A percentile compares a stretch with the other conserved stretches of the same genome.
These are phyloP conservation scores for Cutaneotrichosporon sp. DNA, from an alignment of 1,284 basidiomycete species.

Conservation along the genomic window DNA sequence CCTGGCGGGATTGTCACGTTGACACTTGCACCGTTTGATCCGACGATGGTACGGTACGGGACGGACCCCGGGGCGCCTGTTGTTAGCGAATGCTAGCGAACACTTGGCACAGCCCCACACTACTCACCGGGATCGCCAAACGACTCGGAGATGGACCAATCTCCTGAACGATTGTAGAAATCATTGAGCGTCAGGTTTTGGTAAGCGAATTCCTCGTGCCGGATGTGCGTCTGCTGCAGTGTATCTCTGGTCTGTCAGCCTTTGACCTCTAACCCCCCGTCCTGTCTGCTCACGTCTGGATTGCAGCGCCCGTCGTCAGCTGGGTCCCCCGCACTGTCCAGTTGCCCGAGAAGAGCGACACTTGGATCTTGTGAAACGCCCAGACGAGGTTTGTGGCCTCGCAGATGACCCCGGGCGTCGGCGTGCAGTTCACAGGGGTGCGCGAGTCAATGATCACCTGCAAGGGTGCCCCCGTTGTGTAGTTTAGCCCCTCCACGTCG, in stretches of 20 bases:
- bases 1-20: not conserved
- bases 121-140: conserved; percentile 6
- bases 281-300: not conserved
- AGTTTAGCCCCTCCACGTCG: not conserved
- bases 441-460: conserved; percentile 7
- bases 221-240: not conserved
- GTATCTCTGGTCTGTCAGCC: too few relatives aligned
- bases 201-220: not conserved
- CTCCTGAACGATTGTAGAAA: not conserved
- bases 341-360: conserved; percentile 1
- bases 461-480: not conserved
- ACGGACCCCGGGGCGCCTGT: not conserved
- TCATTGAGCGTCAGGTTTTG: conserved; percentile 1
- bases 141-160: not conserved
- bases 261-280: not conserved
- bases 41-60: not conserved
- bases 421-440: conserved; percentile 1
- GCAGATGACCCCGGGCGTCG: not conserved
- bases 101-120: too few relatives aligned
- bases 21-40: not conserved
- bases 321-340: not conserved
- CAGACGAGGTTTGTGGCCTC: conserved; percentile 1
- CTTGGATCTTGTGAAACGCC: conserved; percentile 8
- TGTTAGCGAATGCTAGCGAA: too few relatives aligned
- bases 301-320: conserved; percentile 1